These are phyloP conservation scores for Boletus bicolor DNA, from an alignment of 768 basidiomycete genomes.

Conservation along the genomic window DNA sequence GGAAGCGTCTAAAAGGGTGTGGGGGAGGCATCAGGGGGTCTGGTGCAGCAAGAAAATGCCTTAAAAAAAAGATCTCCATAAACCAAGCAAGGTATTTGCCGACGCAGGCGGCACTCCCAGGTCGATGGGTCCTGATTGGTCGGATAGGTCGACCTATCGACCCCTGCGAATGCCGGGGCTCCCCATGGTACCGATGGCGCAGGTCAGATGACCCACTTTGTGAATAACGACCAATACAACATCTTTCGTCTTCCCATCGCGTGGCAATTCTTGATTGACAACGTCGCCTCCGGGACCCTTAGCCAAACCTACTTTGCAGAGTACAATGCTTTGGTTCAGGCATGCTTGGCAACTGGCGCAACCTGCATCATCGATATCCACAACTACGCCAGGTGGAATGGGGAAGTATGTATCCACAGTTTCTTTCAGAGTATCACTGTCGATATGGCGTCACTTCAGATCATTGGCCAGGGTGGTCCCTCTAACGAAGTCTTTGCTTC, in stretches of 20 bases:
- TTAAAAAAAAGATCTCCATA: too few species aligned
- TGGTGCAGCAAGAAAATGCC: too few species aligned
- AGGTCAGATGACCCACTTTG: constrained; percentile 59
- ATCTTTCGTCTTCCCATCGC: constrained; percentile 55
- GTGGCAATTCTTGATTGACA: constrained; percentile 51
- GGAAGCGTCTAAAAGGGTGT: too few species aligned
- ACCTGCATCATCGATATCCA: constrained; percentile 14
- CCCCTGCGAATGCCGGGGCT: too few species aligned
- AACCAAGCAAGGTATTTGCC: too few species aligned
- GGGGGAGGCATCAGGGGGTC: too few species aligned
- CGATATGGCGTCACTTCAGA: not conserved
- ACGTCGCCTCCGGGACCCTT: constrained; percentile 38
- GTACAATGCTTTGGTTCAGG: constrained; percentile 11
- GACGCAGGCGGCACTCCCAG: too few species aligned
- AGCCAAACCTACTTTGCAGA: constrained; percentile 7
- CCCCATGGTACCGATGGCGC: constrained; percentile 3
- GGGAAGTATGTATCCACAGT: not conserved
- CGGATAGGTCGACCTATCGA: too few species aligned
- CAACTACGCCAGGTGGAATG: constrained; percentile 13
- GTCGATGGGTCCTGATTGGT: too few species aligned
- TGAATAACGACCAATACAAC: constrained; percentile 48
- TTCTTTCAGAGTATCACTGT: not conserved
- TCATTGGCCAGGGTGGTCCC: constrained; percentile 16
- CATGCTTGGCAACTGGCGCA: constrained; percentile 9
- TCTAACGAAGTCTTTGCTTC: constrained; percentile 10